Conservation (phyloP, 176 grass and related monocot species). For the Lolium perenne region DNA sequence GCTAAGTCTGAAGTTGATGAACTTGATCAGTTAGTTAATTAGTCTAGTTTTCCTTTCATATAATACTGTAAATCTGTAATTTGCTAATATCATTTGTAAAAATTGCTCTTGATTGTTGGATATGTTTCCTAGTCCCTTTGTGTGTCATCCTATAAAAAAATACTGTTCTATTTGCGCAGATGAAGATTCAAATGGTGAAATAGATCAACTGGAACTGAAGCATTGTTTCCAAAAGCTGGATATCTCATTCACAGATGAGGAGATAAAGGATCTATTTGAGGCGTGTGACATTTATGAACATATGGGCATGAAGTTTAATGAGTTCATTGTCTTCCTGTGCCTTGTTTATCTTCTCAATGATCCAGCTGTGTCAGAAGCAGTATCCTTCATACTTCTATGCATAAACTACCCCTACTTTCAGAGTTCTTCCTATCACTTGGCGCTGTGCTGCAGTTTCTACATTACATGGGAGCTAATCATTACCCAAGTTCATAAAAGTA, state of each 20-base stretch:
- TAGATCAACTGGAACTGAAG: constrained; percentile 85
- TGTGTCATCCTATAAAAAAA: background rate
- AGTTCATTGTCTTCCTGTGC: constrained; percentile 99
- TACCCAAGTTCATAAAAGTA: constrained; percentile 3
- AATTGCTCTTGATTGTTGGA: background rate
- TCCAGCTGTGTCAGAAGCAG: constrained; percentile 74
- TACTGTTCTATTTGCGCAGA: constrained; percentile 47
- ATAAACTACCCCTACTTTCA: background rate
- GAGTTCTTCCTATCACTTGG: background rate
- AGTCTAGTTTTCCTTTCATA: background rate
- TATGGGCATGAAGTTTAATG: constrained; percentile 98
- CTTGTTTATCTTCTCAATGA: constrained; percentile 98
- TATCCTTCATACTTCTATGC: constrained; percentile 62
- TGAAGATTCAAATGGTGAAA: constrained; percentile 98
- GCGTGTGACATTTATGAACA: constrained; percentile 90
- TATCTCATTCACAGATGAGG: constrained; percentile 72
- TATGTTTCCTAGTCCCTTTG: background rate
- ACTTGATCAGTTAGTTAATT: background rate
- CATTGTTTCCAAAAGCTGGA: constrained; percentile 91
- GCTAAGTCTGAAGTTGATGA: background rate
- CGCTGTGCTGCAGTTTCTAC: background rate
- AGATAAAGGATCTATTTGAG: constrained; percentile 81
- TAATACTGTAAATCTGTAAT: background rate
- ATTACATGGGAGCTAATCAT: constrained; percentile 3
- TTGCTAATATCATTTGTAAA: constrained; percentile 19